A percentile compares a stretch with the other conserved stretches of the same genome.
Evolutionary conservation across 768 basidiomycete genomes (phyloP).

Genomic region (Asterophora lycoperdoides): DNA sequence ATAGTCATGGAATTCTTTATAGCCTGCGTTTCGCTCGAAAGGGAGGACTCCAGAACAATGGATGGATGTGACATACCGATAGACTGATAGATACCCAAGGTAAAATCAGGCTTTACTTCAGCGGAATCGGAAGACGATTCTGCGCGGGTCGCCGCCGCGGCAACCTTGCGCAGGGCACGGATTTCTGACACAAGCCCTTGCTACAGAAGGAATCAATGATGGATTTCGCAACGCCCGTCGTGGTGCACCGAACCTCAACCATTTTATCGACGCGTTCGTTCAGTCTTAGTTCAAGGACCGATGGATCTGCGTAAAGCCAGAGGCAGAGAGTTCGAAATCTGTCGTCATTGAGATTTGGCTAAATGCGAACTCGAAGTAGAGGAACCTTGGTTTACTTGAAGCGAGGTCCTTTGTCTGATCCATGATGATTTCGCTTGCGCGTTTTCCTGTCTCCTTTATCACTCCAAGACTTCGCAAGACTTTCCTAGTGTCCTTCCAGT

Average conservation of each 20-base stretch:
- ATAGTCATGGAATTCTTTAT: conserved; percentile 82
- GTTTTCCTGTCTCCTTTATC: conserved; percentile 63
- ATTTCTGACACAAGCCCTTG: conserved; percentile 82
- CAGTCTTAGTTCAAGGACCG: conserved; percentile 59
- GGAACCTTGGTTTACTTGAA: conserved; percentile 48
- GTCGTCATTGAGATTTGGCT: conserved; percentile 5
- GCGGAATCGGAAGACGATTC: background rate
- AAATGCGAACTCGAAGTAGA: conserved; percentile 3
- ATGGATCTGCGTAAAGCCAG: conserved; percentile 82
- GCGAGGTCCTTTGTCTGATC: conserved; percentile 49
- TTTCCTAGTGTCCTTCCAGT: conserved; percentile 93
- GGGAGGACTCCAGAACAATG: background rate
- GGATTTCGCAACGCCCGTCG: background rate
- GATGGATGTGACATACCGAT: conserved; percentile 72
- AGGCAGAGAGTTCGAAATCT: conserved; percentile 86
- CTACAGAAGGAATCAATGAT: conserved; percentile 31
- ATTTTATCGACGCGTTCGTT: conserved; percentile 84
- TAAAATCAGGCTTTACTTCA: conserved; percentile 46
- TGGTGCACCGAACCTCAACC: conserved; percentile 58
- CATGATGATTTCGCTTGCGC: conserved; percentile 61
- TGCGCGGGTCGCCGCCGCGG: conserved; percentile 9
- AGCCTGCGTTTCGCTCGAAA: conserved; percentile 50
- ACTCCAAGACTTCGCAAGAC: conserved; percentile 76
- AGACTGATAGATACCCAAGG: conserved; percentile 87
- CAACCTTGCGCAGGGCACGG: conserved; percentile 41